Conservation (phyloP, 495 filamentous ascomycete species). For the Thozetella sp. region DNA sequence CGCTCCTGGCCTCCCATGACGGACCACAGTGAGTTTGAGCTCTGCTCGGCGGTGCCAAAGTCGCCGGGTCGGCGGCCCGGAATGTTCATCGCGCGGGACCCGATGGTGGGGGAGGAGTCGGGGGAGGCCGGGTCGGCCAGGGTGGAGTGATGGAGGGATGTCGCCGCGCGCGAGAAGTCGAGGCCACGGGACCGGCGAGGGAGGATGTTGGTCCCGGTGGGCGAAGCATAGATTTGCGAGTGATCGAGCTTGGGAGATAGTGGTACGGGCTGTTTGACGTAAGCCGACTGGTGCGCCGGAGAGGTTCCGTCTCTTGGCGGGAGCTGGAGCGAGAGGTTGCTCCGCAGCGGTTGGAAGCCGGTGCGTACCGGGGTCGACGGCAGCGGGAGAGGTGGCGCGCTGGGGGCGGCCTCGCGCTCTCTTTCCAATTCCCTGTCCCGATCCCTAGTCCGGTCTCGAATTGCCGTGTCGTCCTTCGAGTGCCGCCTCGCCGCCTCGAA, state of each 20-base stretch:
- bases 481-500: conserved; percentile 51
- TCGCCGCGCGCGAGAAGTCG: conserved; percentile 92
- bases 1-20: conserved; percentile 63
- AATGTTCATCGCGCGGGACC: conserved; percentile 77
- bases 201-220: conserved; percentile 64
- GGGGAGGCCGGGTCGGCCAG: conserved; percentile 88
- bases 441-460: conserved; percentile 35
- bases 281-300: conserved; percentile 47
- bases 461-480: conserved; percentile 81
- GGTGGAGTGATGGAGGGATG: conserved; percentile 94
- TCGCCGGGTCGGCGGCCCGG: conserved; percentile 48
- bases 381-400: conserved; percentile 3
- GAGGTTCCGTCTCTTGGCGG: conserved; percentile 52
- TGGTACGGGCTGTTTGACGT: conserved; percentile 65
- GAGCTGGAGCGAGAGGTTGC: conserved; percentile 72
- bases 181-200: conserved; percentile 84
- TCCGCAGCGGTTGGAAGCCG: conserved; percentile 51
- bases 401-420: not conserved
- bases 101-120: conserved; percentile 88
- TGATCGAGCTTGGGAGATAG: conserved; percentile 86
- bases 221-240: conserved; percentile 78
- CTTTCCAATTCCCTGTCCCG: conserved; percentile 12
- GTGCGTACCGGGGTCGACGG: conserved; percentile 59
- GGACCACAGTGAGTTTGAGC: conserved; percentile 42
- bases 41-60: conserved; percentile 34